Base-by-base conservation (phyloP, 1,284 basidiomycete species). In the Mycena sp. region DNA sequence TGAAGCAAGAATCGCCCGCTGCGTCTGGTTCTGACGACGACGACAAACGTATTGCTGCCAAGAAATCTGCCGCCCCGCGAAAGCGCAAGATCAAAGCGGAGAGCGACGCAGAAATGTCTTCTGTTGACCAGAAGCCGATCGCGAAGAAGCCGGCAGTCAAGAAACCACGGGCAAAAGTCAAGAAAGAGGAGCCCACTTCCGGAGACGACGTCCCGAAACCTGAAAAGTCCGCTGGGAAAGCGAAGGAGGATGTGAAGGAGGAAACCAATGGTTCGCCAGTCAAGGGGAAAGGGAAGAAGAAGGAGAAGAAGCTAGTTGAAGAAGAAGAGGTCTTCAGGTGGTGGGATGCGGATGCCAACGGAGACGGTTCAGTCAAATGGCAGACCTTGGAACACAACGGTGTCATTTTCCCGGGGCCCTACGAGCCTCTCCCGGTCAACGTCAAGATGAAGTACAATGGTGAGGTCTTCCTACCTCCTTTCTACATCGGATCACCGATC, bases 361-460 rank as follows among this genome's bases (percentile, higher is more conserved):
- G 87, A 61, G 93, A 96, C 74, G 92, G 88, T 6, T 83, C 88
- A 28, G 82, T 87, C 68, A 96, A 99, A 78, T 99, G 98, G 98
- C 87, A 87, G 58, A 96, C 93, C 11, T 85, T 99, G 49, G 90
- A 95, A 73, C 98, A 99, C 79, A 91, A 88, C 69, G 98, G 96
- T 52, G 96, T 99, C 37, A 86, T 96, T 67, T 99, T 99, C 80
- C 97, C 98, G 63, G 95, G 96, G 50, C 90, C 94, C 0, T 99
- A 99, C 75, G 89, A 95, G 68, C 88, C 93, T 11, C 81, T 99
- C 48, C 96, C 98, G 2, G 80, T 84, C 28, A 73, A 89, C 72
- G 88, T 99, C 76, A 98, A 94, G 84, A 95, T 99, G 93, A 94
- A 92, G 75, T 99, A 99, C 77, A 88, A 97, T 69, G 97, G 96